Evolutionary conservation across 257 asterid genomes (phyloP).

Genomic region (Ocimum tenuiflorum): DNA sequence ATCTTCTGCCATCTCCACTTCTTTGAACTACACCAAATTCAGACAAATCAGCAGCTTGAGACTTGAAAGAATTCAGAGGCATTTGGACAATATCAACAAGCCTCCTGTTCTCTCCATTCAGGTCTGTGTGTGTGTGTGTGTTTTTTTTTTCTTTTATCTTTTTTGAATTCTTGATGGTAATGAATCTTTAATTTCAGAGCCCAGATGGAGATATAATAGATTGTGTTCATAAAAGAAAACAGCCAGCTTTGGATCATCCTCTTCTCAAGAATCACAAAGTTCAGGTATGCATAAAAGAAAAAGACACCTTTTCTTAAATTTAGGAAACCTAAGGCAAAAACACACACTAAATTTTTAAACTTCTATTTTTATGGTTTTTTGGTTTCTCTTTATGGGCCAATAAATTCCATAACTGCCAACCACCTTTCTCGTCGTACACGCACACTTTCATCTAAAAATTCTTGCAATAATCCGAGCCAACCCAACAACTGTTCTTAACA

Average conservation of each 20-base stretch:
- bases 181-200: constrained; percentile 48
- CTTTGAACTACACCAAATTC: constrained; percentile 38
- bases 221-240: constrained; percentile 81
- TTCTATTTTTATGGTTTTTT: no score
- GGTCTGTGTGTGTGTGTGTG: constrained; percentile 29
- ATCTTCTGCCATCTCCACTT: constrained; percentile 26
- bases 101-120: constrained; percentile 66
- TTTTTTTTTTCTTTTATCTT: background rate
- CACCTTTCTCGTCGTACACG: constrained; percentile 11
- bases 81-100: constrained; percentile 69
- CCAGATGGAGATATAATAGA: constrained; percentile 98
- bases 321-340: no score
- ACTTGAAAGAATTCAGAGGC: constrained; percentile 66
- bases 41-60: constrained; percentile 65
- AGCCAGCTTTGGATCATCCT: constrained; percentile 95
- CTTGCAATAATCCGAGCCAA: background rate
- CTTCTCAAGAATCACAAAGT: constrained; percentile 88
- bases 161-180: background rate
- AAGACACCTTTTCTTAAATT: constrained; percentile 16
- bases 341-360: constrained; percentile 6
- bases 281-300: constrained; percentile 43
- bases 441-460: background rate
- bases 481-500: constrained; percentile 1
- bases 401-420: constrained; percentile 47
- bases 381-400: constrained; percentile 10